phyloP scores from a whole-genome alignment of 164 flowering plant species.

The Houttuynia cordata region DNA sequence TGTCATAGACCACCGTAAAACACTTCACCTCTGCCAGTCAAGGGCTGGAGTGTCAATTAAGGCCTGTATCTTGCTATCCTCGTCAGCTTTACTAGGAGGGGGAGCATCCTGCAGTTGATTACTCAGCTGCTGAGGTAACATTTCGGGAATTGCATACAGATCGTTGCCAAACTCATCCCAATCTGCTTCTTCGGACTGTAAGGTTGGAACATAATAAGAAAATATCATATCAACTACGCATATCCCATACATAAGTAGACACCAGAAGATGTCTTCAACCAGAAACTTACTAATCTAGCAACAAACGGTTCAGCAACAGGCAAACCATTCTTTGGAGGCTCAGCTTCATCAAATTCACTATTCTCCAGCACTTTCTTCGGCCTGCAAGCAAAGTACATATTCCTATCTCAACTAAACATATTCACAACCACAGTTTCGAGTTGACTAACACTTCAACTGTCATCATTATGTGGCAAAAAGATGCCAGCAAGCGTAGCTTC shows the following conservation, averaged over 20 bases:
- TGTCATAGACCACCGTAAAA: neutral
- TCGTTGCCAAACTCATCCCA: constrained; percentile 97
- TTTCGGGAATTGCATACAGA: constrained; percentile 79
- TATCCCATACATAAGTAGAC: neutral
- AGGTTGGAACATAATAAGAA: constrained; percentile 1
- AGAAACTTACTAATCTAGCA: constrained; percentile 43
- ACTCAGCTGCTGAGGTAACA: constrained; percentile 31
- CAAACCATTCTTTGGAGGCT: constrained; percentile 32
- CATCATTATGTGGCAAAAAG: neutral
- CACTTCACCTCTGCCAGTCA: constrained; percentile 84
- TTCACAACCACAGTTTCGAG: neutral
- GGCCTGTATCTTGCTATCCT: constrained; percentile 87
- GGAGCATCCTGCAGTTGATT: constrained; percentile 44
- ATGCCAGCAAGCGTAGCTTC: neutral
- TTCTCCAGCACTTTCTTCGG: constrained; percentile 25
- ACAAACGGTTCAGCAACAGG: constrained; percentile 36
- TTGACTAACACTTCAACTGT: too few species aligned
- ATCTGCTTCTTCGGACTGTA: constrained; percentile 67
- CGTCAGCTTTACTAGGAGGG: constrained; percentile 63
- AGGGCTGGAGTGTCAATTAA: constrained; percentile 70
- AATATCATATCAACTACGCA: neutral
- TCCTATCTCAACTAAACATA: neutral
- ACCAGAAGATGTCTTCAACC: neutral
- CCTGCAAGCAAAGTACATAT: constrained; percentile 34
- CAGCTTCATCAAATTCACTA: constrained; percentile 30